Evolutionary conservation across 148 eudicot genomes (phyloP), one percentile per base, ranked within the genome.

Genomic region (Persicaria maculosa): DNA sequence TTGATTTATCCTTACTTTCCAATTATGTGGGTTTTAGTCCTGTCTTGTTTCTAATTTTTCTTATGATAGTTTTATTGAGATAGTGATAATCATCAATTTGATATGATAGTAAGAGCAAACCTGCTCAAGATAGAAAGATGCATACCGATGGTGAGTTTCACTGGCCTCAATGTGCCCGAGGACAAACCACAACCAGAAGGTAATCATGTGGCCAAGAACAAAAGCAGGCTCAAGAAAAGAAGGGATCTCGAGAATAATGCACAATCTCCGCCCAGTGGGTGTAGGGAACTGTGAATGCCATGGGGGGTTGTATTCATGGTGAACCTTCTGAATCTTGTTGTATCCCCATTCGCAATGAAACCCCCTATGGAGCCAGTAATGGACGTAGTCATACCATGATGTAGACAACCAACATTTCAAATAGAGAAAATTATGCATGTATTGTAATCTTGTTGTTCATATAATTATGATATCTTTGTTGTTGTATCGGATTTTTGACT

Each of bases 201-300:
- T 93, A 74, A 91, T 83, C 84, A 93, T 89, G 57, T 93, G 97
- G 20, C 98, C 91, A 0, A 97, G 98, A 71, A 73, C 97, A 59
- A 89, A 68, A 0, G 97, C 94, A 43, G 98, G 98, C 52, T 97
- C 98, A 2, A 91, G 87, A 72, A 89, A 89, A 0, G 98, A 88
- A 3, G 98, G 94, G 55, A 91, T 84, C 78, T 97, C 98, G 44
- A 93, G 90, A 74, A 93, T 82, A 80, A 93, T 78, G 62, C n/a
- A n/a, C n/a, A n/a, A 93, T 81, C 86, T 93, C 98, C 0, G 86
- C 91, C 98, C 97, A 93, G 72, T 91, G 98, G 1, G 98, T 97
- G 74, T 91, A 89, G 1, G 93, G 94, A 12, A 97, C 93, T 8
- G 98, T 92, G 79, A 78, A 89, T 2, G 83, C 93, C 17, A 91